Evolutionary conservation across 306 rosid genomes (phyloP), one percentile per base, ranked within the genome.

Genomic region (Geum urbanum): DNA sequence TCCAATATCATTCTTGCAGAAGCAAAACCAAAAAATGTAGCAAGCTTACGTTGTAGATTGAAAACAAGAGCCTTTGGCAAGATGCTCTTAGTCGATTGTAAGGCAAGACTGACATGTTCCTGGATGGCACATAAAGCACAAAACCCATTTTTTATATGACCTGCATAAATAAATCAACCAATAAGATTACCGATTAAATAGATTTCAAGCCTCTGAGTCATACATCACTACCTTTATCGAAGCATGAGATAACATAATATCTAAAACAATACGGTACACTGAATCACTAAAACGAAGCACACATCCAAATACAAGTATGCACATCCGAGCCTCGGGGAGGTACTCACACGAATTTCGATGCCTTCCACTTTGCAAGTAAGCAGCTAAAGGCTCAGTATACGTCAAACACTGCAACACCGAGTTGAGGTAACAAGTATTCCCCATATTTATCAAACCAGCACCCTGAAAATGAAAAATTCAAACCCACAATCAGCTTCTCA

Each of bases 121-220:
- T 95, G 97, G 79, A 95, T 87, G 41, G 99, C 99, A 72, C 99
- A 95, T 16, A 95, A 81, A 62, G 97, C 99, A 79, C 99, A 95
- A 85, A 95, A 95, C 51, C 99, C 99, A 71, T 92, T 86, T 79
- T 92, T 86, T 77, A 94, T 24, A 67, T 47, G 97, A 45, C 99
- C 99, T 94, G 69, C 69, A 78, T 46, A 67, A 6, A 79, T 45
- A 22, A 78, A 66, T 27, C 66, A 82, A 66, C 39, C 72, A 81
- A 48, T 18, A 32, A 44, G 64, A 72, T 74, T 27, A 81, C 63
- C 66, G 4, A 72, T 10, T 32, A 64, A 35, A 51, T 12, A 9
- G 58, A 56, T 39, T 41, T 32, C 50, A 57, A 32, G 37, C 37
- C 37, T 32, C 4, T 32, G 37, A 32, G 37, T 32, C 3, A 32